Evolutionary conservation across 345 rosid species (phyloP), one percentile per base, ranked within the genome.

Genomic region (Psidium friedrichsthalianum): DNA sequence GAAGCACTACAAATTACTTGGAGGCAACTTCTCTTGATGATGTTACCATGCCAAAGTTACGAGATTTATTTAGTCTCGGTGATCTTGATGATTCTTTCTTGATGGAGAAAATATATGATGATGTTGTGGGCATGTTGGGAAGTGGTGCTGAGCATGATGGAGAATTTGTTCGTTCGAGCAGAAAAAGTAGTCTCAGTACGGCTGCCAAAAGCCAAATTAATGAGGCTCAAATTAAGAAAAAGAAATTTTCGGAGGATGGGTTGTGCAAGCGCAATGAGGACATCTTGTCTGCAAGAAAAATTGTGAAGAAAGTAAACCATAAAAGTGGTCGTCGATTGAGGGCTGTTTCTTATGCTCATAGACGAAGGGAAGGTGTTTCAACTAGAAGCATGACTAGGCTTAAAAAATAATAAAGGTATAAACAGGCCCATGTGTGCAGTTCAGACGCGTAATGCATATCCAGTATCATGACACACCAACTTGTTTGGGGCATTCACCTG

Each of bases 381-480:
- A 92, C 93, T 47, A 90, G 94, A 86, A 93, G 95, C 84, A 91
- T 90, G 91, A 83, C 82, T 24, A 91, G 21, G 42, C 78, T 36
- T 18, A 16, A 18, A 32, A 69, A 69, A 36, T 18, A 36, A 11
- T 69, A 69, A 36, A 69, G 25, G 47, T 36, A 18, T 69, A 64
- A 64, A 69, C 3, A 36, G 47, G 78, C 78, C 78, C 25, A 27
- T 32, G 3, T 69, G 24, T 36, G 78, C 1, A 3, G 78, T 36
- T 69, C 25, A 36, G 78, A 18, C 5, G 25, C 47, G 36, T 36
- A 32, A 36, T 3, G 6, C 47, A 8, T 18, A 69, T 69, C 78
- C 25, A 36, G 47, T 69, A 69, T 36, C 25, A 69, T 18, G 47
- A 11, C 78, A 18, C 24, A 9, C 78, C 47, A 8, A 64, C 12